Base-by-base conservation (phyloP, 108 stramenopile genomes). In the Nitzschia inconspicua region DNA sequence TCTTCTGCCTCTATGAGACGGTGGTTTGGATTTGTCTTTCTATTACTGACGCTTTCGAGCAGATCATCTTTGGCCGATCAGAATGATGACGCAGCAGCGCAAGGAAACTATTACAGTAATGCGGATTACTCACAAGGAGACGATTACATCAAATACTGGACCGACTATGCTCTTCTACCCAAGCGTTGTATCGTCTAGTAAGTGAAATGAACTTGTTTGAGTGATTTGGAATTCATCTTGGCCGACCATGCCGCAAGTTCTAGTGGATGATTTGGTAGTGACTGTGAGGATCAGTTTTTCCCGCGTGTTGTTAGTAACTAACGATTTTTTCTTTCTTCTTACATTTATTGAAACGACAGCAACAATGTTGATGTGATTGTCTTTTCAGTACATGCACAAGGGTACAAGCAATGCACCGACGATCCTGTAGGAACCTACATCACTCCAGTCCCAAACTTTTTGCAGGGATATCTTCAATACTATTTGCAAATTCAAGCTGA, bases 101-200 rank as follows among this genome's bases (percentile, higher is more conserved):
- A 61, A 53, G 25, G 31, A 25, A 62, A 70, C 24, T 68, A 57
- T 32, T 57, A 59, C 16, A 31, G 29, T 32, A 70, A 70, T 36
- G 29, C 41, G 20, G 48, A 28, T 34, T 46, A 44, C 27, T 44
- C 60, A 9, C 42, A 55, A 2, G 82, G 66, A 9, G 79, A 84
- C 37, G 82, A 83, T 28, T 61, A 67, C 34, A 92, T 92, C 55
- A 64, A 71, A 47, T 85, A 85, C 71, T 92, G 91, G 91, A 88
- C 86, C 4, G 74, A 85, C 18, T 89, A 86, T 57, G 86, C 86
- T 55, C 82, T 92, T 51, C 66, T 78, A 28, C 86, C 91, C 19
- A 75, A 83, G 44, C 68, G 76, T 54, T 92, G 91, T 56, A 73
- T 88, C 36, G 71, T 77, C 7, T 71, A 77, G 79, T 80, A 76